Evolutionary conservation across 164 flowering plant genomes (phyloP).

Genomic region (Umbilicus rupestris): DNA sequence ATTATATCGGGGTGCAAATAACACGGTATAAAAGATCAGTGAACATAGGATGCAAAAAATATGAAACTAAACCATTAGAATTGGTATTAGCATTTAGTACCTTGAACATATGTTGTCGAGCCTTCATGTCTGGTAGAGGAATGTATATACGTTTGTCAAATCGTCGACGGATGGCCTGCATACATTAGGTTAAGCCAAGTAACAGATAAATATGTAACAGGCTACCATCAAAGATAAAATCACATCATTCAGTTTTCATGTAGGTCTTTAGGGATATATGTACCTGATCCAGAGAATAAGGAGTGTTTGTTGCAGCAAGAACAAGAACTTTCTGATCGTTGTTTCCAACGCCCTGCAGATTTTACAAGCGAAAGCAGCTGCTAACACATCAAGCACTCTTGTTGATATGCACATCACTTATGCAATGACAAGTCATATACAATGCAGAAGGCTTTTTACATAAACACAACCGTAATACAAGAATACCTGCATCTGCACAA

Average conservation of each 20-base stretch:
- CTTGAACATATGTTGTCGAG: conserved; percentile 96
- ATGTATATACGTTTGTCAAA: conserved; percentile 97
- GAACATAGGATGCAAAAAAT: neutral
- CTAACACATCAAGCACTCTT: neutral
- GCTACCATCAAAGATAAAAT: neutral
- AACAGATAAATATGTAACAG: neutral
- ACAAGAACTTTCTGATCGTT: conserved; percentile 96
- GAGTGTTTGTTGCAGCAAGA: conserved; percentile 99
- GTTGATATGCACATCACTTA: neutral
- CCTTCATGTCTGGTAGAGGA: conserved; percentile 94
- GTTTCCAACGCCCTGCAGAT: conserved; percentile 81
- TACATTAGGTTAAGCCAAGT: neutral
- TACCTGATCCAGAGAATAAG: conserved; percentile 98
- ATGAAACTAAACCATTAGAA: neutral
- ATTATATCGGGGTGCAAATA: too few species aligned
- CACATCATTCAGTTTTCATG: neutral
- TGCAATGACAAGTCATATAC: neutral
- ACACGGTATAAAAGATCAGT: neutral
- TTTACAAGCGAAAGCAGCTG: neutral
- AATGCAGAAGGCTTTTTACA: too few species aligned
- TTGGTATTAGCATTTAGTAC: conserved; percentile 20
- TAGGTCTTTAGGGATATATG: neutral
- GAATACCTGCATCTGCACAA: conserved; percentile 98
- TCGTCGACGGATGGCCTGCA: conserved; percentile 84
- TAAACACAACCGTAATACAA: neutral